A percentile compares a stretch with the other conserved stretches of the same genome.
These are phyloP conservation scores for Dothidotthia symphoricarpi DNA, from an alignment of 2,329 filamentous ascomycete species.

Conservation along the genomic window DNA sequence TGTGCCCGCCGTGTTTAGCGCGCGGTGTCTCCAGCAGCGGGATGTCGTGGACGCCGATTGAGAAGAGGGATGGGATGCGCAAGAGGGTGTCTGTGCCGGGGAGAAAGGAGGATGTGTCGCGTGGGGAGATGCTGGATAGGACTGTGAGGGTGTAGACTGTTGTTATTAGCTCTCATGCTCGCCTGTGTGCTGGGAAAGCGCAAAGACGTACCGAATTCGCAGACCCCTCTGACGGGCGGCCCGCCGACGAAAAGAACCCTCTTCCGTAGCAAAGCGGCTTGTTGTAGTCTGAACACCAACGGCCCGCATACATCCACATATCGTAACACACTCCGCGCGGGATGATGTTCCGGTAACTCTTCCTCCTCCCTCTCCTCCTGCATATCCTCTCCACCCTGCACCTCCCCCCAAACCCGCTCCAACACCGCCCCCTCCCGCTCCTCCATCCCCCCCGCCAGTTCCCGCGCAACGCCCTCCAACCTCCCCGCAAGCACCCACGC, in stretches of 20 bases:
- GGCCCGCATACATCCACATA: conserved; percentile 85
- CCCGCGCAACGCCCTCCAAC: conserved; percentile 68
- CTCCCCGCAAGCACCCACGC: conserved; percentile 83
- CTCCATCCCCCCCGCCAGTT: conserved; percentile 63
- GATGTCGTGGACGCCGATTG: conserved; percentile 90
- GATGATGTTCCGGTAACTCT: conserved; percentile 74
- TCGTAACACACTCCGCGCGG: conserved; percentile 75
- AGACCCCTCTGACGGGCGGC: conserved; percentile 79
- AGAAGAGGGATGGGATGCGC: conserved; percentile 80
- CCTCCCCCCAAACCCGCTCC: conserved; percentile 74
- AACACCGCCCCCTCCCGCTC: conserved; percentile 64
- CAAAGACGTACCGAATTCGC: conserved; percentile 82
- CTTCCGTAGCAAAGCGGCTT: conserved; percentile 81
- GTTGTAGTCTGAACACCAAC: conserved; percentile 85
- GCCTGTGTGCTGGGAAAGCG: too few relatives aligned
- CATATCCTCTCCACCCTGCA: conserved; percentile 3
- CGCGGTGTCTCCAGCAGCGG: conserved; percentile 67
- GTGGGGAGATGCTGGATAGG: conserved; percentile 79
- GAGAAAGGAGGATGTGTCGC: conserved; percentile 68
- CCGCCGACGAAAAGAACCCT: conserved; percentile 84
- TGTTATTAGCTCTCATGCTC: conserved; percentile 7
- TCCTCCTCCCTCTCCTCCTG: conserved; percentile 53
- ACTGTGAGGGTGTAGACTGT: conserved; percentile 92
- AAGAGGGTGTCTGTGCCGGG: conserved; percentile 59
- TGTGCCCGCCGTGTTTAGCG: conserved; percentile 35